Evolutionary conservation across 2,329 filamentous ascomycete genomes (phyloP).

Genomic region (Colletotrichum costaricense): DNA sequence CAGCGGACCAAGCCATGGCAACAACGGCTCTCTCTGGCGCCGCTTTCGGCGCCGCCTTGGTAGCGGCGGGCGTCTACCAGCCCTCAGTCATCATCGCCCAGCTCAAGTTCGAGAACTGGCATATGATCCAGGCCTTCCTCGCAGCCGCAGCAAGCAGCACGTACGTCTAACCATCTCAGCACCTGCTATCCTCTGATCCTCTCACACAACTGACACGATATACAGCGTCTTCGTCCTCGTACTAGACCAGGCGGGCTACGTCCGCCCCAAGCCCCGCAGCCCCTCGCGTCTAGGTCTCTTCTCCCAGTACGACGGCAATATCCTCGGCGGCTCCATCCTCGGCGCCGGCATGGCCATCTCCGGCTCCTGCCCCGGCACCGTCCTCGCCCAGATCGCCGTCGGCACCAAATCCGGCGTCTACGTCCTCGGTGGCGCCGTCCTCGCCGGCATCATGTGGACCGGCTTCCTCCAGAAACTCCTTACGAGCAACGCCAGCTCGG

Average conservation of each 20-base stretch:
- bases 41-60: constrained; percentile 71
- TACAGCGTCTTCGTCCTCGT: constrained; percentile 57
- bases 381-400: constrained; percentile 69
- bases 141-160: constrained; percentile 71
- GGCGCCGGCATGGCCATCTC: constrained; percentile 75
- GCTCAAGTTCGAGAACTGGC: constrained; percentile 69
- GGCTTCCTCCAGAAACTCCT: constrained; percentile 53
- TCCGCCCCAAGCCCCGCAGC: constrained; percentile 58
- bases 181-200: not conserved
- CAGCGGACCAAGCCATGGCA: constrained; percentile 37
- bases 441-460: constrained; percentile 66
- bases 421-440: constrained; percentile 63
- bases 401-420: constrained; percentile 63
- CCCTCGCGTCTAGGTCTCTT: constrained; percentile 65
- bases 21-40: constrained; percentile 60
- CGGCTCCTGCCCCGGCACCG: constrained; percentile 73
- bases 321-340: constrained; percentile 70
- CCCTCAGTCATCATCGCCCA: constrained; percentile 71
- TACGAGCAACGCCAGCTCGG: constrained; percentile 41
- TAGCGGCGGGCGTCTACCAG: constrained; percentile 69
- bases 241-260: constrained; percentile 55
- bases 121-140: constrained; percentile 75
- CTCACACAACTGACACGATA: constrained; percentile 21
- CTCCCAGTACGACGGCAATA: constrained; percentile 70
- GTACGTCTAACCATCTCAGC: constrained; percentile 52